These are phyloP conservation scores for Talaromyces islandicus DNA, from an alignment of 2,329 filamentous ascomycete genomes.

Conservation along the genomic window DNA sequence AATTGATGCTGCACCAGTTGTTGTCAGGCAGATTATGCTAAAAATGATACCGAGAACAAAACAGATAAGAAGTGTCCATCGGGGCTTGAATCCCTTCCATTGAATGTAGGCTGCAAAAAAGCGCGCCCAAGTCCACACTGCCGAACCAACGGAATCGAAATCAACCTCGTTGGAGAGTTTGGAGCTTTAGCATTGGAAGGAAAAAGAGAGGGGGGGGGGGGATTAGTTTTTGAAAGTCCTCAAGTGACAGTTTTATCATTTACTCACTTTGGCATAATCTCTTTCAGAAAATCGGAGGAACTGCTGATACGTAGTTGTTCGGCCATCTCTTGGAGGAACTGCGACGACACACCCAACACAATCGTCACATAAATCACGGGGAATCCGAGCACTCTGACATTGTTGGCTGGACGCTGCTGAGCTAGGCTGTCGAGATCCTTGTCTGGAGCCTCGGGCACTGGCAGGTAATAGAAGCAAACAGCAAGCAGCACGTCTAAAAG, in stretches of 20 bases:
- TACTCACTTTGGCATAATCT: not conserved
- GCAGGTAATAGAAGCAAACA: conserved; percentile 55
- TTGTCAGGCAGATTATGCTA: conserved; percentile 46
- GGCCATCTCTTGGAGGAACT: conserved; percentile 56
- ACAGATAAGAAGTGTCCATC: conserved; percentile 49
- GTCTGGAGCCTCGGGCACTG: conserved; percentile 57
- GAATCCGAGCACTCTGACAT: conserved; percentile 36
- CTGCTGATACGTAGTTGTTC: conserved; percentile 48
- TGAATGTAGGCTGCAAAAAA: conserved; percentile 51
- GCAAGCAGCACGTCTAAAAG: conserved; percentile 55
- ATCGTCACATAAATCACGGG: conserved; percentile 52
- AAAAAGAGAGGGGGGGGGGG: not conserved
- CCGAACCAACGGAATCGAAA: conserved; percentile 24
- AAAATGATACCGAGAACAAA: conserved; percentile 49
- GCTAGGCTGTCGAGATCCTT: conserved; percentile 53
- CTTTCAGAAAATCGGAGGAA: not conserved
- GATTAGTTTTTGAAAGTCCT: not conserved
- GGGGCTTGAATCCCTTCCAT: conserved; percentile 49
- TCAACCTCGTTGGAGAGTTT: not conserved
- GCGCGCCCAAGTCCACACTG: conserved; percentile 52
- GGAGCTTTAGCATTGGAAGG: not conserved
- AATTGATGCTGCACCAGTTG: conserved; percentile 38
- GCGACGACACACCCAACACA: conserved; percentile 46
- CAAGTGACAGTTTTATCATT: not conserved
- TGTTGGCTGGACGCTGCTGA: conserved; percentile 46